These are phyloP conservation scores for Malassezia equina DNA, from an alignment of 1,284 basidiomycete species.

Conservation along the genomic window DNA sequence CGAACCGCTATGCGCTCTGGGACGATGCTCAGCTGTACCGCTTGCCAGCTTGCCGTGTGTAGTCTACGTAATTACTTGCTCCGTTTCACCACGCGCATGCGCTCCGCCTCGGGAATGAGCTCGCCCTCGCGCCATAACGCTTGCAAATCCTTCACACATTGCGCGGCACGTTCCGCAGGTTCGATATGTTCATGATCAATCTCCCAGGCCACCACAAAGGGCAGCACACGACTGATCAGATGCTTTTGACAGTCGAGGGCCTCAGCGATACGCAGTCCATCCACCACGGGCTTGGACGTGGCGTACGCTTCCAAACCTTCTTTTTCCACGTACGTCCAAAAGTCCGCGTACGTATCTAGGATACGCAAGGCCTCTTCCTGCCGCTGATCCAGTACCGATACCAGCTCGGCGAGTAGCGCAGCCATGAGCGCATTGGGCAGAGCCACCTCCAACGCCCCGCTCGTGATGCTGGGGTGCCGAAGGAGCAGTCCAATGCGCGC, in stretches of 20 bases:
- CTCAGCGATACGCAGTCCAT: slow-evolving; percentile 31
- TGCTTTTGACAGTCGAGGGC: slow-evolving; percentile 22
- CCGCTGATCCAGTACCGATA: slow-evolving; percentile 1
- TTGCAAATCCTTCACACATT: slow-evolving; percentile 27
- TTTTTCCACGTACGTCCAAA: slow-evolving; percentile 23
- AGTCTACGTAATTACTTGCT: not conserved
- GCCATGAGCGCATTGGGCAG: slow-evolving; percentile 22
- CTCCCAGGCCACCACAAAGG: slow-evolving; percentile 35
- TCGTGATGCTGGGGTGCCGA: slow-evolving; percentile 20
- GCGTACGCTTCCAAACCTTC: slow-evolving; percentile 18
- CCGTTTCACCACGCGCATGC: slow-evolving; percentile 1
- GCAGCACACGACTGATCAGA: slow-evolving; percentile 29
- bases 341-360: slow-evolving; percentile 16
- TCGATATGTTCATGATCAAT: slow-evolving; percentile 13
- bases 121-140: slow-evolving; percentile 30
- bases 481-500: slow-evolving; percentile 22
- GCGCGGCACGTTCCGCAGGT: slow-evolving; percentile 1
- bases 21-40: slow-evolving; percentile 24
- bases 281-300: slow-evolving; percentile 27
- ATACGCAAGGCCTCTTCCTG: slow-evolving; percentile 1
- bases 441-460: slow-evolving; percentile 17
- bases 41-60: not conserved
- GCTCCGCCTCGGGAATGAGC: slow-evolving; percentile 28
- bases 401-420: slow-evolving; percentile 23
- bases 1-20: slow-evolving; percentile 35